Percentiles rank a stretch among this genome's conserved stretches.
These are phyloP conservation scores for Acidomyces sp. DNA, from an alignment of 495 filamentous ascomycete genomes.

Conservation along the genomic window DNA sequence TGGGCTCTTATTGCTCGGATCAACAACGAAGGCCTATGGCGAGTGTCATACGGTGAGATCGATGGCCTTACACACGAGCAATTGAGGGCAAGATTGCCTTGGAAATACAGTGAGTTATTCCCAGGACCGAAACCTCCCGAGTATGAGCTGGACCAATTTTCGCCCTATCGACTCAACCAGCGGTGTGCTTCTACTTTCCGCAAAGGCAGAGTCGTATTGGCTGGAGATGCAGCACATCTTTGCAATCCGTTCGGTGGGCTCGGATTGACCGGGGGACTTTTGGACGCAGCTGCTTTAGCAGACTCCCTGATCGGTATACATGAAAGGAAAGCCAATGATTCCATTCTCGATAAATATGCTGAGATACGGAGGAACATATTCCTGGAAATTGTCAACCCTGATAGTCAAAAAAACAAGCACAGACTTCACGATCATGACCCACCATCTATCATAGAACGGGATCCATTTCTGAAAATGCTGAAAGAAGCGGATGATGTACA, in stretches of 20 bases:
- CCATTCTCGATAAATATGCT: slow-evolving; percentile 18
- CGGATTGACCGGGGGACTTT: slow-evolving; percentile 11
- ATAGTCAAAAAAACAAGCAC: slow-evolving; percentile 11
- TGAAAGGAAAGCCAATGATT: slow-evolving; percentile 9
- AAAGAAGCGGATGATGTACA: slow-evolving; percentile 1
- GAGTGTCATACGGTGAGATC: slow-evolving; percentile 15
- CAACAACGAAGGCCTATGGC: slow-evolving; percentile 15
- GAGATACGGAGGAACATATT: slow-evolving; percentile 17
- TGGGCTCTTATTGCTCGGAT: slow-evolving; percentile 20
- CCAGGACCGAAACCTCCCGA: slow-evolving; percentile 6
- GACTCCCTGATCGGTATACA: slow-evolving; percentile 13
- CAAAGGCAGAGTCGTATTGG: slow-evolving; percentile 10
- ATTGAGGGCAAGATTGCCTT: slow-evolving; percentile 5
- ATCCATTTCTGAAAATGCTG: slow-evolving; percentile 17
- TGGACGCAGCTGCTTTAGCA: slow-evolving; percentile 12
- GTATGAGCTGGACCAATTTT: slow-evolving; percentile 8
- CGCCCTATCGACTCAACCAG: slow-evolving; percentile 12
- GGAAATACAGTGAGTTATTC: slow-evolving; percentile 10
- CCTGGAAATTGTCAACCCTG: slow-evolving; percentile 15
- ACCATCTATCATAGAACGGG: slow-evolving; percentile 10
- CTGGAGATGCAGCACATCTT: slow-evolving; percentile 14
- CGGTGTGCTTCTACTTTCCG: slow-evolving; percentile 6
- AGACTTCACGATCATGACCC: slow-evolving; percentile 14
- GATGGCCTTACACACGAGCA: slow-evolving; percentile 6
- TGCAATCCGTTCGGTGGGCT: slow-evolving; percentile 20